A percentile compares a stretch with the other conserved stretches of the same genome.
phyloP scores from a whole-genome alignment of 2,329 filamentous ascomycete genomes.

The Exophiala lecanii-corni region DNA sequence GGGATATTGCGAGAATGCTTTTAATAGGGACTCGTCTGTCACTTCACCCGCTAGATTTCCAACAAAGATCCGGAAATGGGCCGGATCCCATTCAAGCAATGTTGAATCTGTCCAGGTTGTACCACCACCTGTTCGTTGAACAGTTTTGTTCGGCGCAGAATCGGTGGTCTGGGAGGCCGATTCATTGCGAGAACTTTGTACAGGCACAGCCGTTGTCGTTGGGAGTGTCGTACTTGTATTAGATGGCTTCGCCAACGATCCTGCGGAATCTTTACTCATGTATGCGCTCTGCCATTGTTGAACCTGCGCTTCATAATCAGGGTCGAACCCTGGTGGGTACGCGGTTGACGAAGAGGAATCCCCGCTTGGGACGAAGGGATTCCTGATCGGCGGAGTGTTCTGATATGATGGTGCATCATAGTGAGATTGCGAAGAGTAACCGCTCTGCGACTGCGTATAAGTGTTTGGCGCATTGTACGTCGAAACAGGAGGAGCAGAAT shows the following conservation, averaged over 20 bases:
- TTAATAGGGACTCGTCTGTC: constrained; percentile 89
- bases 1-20: constrained; percentile 84
- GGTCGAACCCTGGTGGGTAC: constrained; percentile 49
- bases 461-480: constrained; percentile 26
- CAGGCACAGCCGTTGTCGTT: constrained; percentile 29
- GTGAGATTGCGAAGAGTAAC: constrained; percentile 46
- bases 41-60: constrained; percentile 96
- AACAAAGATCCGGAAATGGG: constrained; percentile 90
- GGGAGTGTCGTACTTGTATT: constrained; percentile 18
- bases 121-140: constrained; percentile 81
- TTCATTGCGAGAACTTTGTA: constrained; percentile 24
- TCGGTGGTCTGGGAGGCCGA: constrained; percentile 41
- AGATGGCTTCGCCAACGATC: not conserved
- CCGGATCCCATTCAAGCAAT: constrained; percentile 91
- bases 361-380: constrained; percentile 64
- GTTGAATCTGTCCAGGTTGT: constrained; percentile 87
- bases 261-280: constrained; percentile 55
- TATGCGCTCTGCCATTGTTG: constrained; percentile 95
- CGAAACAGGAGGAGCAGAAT: constrained; percentile 34
- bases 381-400: constrained; percentile 60
- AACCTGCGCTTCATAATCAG: constrained; percentile 85
- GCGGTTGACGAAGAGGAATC: constrained; percentile 46
- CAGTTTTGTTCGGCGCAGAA: constrained; percentile 61
- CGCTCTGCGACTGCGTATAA: constrained; percentile 29
- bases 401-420: constrained; percentile 38